A percentile compares a stretch with the other conserved stretches of the same genome.
These are phyloP conservation scores for Pichia membranifaciens DNA, from an alignment of 805 yeast genomes.

Conservation along the genomic window DNA sequence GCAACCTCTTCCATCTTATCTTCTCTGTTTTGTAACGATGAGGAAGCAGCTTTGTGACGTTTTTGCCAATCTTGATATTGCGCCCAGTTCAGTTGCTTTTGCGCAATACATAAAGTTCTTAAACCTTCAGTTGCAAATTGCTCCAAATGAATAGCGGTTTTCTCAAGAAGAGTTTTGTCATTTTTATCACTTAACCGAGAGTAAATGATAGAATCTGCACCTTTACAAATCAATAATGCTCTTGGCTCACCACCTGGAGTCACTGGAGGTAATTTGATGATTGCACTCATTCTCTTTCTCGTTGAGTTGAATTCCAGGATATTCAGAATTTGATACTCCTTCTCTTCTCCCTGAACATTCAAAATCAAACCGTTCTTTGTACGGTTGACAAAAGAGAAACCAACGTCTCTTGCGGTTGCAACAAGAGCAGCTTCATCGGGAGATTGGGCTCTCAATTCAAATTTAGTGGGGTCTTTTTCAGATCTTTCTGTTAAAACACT, in stretches of 20 bases:
- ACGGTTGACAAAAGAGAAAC: conserved; percentile 58
- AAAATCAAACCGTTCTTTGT: conserved; percentile 65
- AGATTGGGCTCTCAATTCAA: conserved; percentile 66
- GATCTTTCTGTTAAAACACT: conserved; percentile 68
- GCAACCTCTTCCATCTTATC: conserved; percentile 70
- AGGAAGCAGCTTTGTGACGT: conserved; percentile 58
- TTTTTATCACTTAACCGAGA: conserved; percentile 50
- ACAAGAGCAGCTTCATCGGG: conserved; percentile 88
- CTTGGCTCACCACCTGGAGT: conserved; percentile 43
- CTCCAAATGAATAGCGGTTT: conserved; percentile 69
- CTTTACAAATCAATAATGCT: conserved; percentile 70
- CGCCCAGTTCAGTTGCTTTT: conserved; percentile 56
- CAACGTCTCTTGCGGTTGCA: conserved; percentile 73
- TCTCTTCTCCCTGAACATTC: conserved; percentile 62
- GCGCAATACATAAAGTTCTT: conserved; percentile 76
- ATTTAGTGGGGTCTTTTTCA: conserved; percentile 49
- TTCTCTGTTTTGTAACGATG: conserved; percentile 57
- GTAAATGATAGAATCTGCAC: conserved; percentile 79
- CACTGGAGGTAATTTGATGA: conserved; percentile 57
- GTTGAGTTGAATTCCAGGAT: conserved; percentile 76
- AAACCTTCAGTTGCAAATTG: conserved; percentile 79
- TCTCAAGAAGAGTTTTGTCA: conserved; percentile 40
- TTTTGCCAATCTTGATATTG: conserved; percentile 60
- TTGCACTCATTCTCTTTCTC: conserved; percentile 83
- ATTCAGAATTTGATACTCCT: conserved; percentile 67